phyloP scores from a whole-genome alignment of 2,329 filamentous ascomycete genomes.

The Fusarium sp. region DNA sequence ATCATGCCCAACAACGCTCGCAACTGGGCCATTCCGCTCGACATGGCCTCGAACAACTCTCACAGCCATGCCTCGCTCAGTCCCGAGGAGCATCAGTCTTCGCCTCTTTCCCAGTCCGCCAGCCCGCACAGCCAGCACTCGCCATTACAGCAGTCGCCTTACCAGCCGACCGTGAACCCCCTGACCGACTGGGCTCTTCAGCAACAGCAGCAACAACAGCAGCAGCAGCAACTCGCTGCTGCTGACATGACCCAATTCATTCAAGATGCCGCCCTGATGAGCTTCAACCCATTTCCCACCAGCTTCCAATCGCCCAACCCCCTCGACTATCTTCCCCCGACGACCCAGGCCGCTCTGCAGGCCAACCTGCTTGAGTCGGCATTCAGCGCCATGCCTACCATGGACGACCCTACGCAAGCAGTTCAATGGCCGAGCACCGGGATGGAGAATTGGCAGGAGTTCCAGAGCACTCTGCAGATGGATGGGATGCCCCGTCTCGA shows the following conservation, averaged over 20 bases:
- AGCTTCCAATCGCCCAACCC: constrained; percentile 65
- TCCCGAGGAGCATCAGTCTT: constrained; percentile 61
- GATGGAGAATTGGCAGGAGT: constrained; percentile 83
- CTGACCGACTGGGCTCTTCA: constrained; percentile 72
- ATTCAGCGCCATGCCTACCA: constrained; percentile 68
- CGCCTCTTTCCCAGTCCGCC: constrained; percentile 61
- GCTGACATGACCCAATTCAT: constrained; percentile 64
- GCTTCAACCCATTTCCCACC: constrained; percentile 63
- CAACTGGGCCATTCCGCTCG: constrained; percentile 64
- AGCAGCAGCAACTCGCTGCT: constrained; percentile 51
- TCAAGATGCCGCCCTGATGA: constrained; percentile 67
- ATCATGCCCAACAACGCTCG: constrained; percentile 50
- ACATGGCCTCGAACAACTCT: constrained; percentile 58
- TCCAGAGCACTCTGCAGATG: constrained; percentile 71
- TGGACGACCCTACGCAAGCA: constrained; percentile 65
- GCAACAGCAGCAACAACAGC: constrained; percentile 58
- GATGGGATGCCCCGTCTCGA: constrained; percentile 54
- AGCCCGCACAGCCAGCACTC: constrained; percentile 64
- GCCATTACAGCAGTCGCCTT: constrained; percentile 64
- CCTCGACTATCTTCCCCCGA: constrained; percentile 70
- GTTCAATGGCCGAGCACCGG: constrained; percentile 70
- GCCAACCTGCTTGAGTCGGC: constrained; percentile 71
- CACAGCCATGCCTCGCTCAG: constrained; percentile 60
- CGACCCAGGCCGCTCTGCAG: constrained; percentile 72
- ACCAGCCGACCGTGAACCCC: constrained; percentile 61